Evolutionary conservation across 2,329 filamentous ascomycete species (phyloP).

Genomic region (Cladosporium velox): DNA sequence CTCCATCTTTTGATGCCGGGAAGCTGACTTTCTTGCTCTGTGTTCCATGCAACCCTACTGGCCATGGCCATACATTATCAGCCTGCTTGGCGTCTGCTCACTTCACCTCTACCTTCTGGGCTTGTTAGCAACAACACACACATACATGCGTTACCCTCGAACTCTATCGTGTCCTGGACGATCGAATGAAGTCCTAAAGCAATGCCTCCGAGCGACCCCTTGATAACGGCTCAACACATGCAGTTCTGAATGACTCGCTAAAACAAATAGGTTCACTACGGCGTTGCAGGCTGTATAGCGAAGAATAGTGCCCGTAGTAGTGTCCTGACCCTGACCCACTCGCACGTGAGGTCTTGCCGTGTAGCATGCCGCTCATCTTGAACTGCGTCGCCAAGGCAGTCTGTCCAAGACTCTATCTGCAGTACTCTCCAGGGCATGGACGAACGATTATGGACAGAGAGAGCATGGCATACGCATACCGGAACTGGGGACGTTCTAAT

Average conservation of each 20-base stretch:
- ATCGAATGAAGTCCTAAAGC: neutral
- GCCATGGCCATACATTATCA: neutral
- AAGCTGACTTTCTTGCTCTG: neutral
- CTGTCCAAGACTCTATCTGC: neutral
- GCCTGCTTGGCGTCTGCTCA: conserved; percentile 11
- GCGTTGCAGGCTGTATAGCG: neutral
- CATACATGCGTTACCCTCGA: neutral
- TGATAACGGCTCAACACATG: neutral
- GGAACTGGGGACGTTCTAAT: neutral
- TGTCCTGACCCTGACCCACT: conserved; percentile 1
- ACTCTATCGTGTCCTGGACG: neutral
- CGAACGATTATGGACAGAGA: neutral
- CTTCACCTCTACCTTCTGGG: conserved; percentile 6
- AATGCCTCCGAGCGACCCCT: neutral
- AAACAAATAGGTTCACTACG: conserved; percentile 5
- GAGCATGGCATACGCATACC: neutral
- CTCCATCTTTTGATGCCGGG: neutral
- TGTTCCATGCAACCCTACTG: neutral
- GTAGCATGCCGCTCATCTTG: neutral
- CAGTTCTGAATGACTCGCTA: conserved; percentile 6
- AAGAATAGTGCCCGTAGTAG: neutral
- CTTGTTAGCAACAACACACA: neutral
- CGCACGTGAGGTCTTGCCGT: neutral
- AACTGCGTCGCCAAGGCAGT: neutral
- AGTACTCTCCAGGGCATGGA: neutral